Base-by-base conservation (phyloP, 148 eudicot species). In the Rhododendron simsii region DNA sequence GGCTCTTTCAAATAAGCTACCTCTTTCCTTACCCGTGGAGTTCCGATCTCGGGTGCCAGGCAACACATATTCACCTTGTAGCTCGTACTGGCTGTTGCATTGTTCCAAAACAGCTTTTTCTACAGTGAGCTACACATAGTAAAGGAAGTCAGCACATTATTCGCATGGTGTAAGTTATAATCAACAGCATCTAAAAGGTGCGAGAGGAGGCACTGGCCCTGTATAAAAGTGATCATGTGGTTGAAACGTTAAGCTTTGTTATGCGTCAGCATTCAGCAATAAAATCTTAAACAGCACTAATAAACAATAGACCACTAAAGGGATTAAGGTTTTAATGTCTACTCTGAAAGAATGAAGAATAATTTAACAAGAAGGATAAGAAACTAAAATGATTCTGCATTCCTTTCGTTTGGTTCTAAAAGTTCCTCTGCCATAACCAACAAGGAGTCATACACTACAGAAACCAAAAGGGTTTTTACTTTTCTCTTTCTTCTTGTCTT, bases 21-120 rank as follows among this genome's bases (percentile, higher is more conserved):
- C 96, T 69, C 88, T 91, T 88, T 91, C 98, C 87, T 93, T 89
- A 47, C 90, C 89, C 86, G 87, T 87, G 73, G 95, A 92, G 85
- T 87, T 95, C 39, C 98, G 90, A 50, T 97, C 99, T 85, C 99
- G 91, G 84, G 93, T 89, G 69, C 99, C 99, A 89, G 99, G 99
- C 88, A 97, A 89, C 76, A 97, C 98, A 88, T 97, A 97, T 89
- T 97, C 99, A 91, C 98, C 99, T 91, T 97, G 99, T 59, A 97
- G 95, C 87, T 95, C 99, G 87, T 97, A 97, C 78, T 95, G 95
- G 90, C 99, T 97, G 85, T 87, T 94, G 92, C 89, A 90, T 93
- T 97, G 99, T 90, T 97, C 98, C 95, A 97, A 91, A 87, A 94
- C 91, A 82, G 99, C 93, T 86, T 94, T 95, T 87, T 97, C 99